Evolutionary conservation across 2,329 filamentous ascomycete genomes (phyloP).

Genomic region (Venturia oleaginea): DNA sequence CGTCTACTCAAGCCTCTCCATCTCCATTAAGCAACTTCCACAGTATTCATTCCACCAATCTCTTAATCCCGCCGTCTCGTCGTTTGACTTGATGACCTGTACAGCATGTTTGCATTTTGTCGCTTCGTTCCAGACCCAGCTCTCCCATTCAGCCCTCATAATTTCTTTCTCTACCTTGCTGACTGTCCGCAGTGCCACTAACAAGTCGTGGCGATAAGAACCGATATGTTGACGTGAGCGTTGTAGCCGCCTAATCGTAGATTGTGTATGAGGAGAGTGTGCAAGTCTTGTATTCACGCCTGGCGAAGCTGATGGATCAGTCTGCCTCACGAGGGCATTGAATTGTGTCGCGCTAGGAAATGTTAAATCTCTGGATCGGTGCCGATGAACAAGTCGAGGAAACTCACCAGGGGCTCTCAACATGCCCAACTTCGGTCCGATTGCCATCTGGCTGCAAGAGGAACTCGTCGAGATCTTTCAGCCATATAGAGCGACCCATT

Average conservation of each 20-base stretch:
- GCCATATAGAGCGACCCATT: conserved; percentile 83
- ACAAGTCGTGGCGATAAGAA: conserved; percentile 75
- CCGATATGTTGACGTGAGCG: conserved; percentile 77
- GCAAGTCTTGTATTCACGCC: not conserved
- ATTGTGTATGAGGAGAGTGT: not conserved
- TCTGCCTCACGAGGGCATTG: conserved; percentile 5
- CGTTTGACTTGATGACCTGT: conserved; percentile 30
- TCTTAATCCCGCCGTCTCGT: conserved; percentile 35
- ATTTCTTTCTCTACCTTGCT: conserved; percentile 85
- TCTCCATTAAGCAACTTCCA: conserved; percentile 42
- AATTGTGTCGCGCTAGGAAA: conserved; percentile 6
- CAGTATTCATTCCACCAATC: conserved; percentile 53
- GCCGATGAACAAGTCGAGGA: not conserved
- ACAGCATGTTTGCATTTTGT: conserved; percentile 32
- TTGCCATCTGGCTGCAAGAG: conserved; percentile 8
- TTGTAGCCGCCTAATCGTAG: conserved; percentile 40
- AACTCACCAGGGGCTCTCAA: conserved; percentile 5
- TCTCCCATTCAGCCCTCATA: conserved; percentile 81
- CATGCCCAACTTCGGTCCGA: conserved; percentile 22
- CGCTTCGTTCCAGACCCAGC: conserved; percentile 72
- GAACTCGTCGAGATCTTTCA: conserved; percentile 66
- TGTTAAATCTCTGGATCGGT: not conserved
- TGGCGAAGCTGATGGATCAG: conserved; percentile 9
- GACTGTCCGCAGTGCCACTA: conserved; percentile 83
- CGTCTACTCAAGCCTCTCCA: not conserved